Conservation (phyloP, 192 early-diverging fungal species). For the Mortierella claussenii region DNA sequence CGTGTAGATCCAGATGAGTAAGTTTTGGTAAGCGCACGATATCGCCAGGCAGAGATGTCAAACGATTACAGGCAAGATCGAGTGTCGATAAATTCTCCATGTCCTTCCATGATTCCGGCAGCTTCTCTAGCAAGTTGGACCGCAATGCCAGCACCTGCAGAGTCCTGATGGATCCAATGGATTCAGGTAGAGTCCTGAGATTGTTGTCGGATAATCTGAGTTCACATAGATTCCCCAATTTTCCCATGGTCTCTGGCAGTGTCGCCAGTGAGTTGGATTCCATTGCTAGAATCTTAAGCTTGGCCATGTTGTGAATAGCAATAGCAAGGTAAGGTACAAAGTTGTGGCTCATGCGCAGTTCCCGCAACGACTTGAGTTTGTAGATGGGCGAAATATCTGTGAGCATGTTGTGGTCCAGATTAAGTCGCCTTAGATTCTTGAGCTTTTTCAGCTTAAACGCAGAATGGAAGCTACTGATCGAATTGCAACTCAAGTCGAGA, state of each 20-base stretch:
- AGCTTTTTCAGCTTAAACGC: conserved; percentile 55
- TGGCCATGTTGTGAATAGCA: conserved; percentile 48
- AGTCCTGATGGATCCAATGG: conserved; percentile 55
- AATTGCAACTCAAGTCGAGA: conserved; percentile 56
- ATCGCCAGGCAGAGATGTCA: conserved; percentile 56
- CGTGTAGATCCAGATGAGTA: conserved; percentile 55
- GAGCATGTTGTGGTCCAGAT: conserved; percentile 57
- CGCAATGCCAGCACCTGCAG: conserved; percentile 54
- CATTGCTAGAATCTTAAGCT: conserved; percentile 53
- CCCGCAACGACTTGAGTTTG: conserved; percentile 54
- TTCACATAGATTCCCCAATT: conserved; percentile 48
- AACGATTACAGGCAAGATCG: conserved; percentile 62
- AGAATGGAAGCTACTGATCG: conserved; percentile 56
- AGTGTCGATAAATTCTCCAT: conserved; percentile 60
- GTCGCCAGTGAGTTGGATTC: conserved; percentile 49
- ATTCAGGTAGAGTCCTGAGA: conserved; percentile 34
- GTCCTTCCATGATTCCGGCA: conserved; percentile 57
- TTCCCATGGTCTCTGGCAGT: conserved; percentile 55
- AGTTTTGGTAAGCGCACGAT: conserved; percentile 50
- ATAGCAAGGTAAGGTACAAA: conserved; percentile 44
- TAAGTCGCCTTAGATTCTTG: conserved; percentile 51
- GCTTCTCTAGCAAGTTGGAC: conserved; percentile 45
- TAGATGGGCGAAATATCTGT: conserved; percentile 53
- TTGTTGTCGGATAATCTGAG: conserved; percentile 54
- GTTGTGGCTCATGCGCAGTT: conserved; percentile 54